These are phyloP conservation scores for Bolboschoenoplectus hybrid DNA, from an alignment of 202 grass and related monocot species.

Conservation along the genomic window DNA sequence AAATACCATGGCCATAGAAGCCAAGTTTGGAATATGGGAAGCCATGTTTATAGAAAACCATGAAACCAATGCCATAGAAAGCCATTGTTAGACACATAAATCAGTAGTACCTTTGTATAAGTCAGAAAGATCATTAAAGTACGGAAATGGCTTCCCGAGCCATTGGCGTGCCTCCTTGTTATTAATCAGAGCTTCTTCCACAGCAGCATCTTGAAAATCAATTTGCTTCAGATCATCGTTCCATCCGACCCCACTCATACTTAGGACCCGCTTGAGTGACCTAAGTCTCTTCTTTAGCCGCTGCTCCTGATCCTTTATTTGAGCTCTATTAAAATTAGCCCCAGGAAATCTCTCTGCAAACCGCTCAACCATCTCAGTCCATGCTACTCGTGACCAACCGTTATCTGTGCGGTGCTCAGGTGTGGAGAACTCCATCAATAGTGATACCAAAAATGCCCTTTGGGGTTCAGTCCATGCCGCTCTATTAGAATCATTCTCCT, in stretches of 20 bases:
- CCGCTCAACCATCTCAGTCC: constrained; percentile 14
- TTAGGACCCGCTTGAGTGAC: constrained; percentile 2
- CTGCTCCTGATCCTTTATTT: constrained; percentile 29
- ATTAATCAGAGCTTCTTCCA: constrained; percentile 20
- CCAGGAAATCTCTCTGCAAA: constrained; percentile 24
- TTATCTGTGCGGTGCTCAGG: constrained; percentile 4
- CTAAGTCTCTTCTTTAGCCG: neutral
- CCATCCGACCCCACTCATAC: constrained; percentile 29
- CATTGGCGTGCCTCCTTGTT: constrained; percentile 32
- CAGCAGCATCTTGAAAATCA: neutral
- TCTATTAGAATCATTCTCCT: constrained; percentile 26
- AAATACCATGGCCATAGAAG: neutral
- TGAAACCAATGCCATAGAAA: neutral
- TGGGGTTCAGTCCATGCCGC: constrained; percentile 32
- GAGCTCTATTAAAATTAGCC: constrained; percentile 9
- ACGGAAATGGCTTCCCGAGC: constrained; percentile 25
- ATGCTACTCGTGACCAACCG: constrained; percentile 18
- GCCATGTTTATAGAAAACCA: neutral
- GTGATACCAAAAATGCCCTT: constrained; percentile 21
- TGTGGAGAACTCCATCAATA: constrained; percentile 11
- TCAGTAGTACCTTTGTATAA: constrained; percentile 31
- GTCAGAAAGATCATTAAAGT: constrained; percentile 21
- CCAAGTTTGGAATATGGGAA: neutral
- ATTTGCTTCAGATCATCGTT: constrained; percentile 12
- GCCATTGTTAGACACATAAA: neutral